Evolutionary conservation across 2,329 filamentous ascomycete genomes (phyloP).

Genomic region (Bipolaris bicolor): DNA sequence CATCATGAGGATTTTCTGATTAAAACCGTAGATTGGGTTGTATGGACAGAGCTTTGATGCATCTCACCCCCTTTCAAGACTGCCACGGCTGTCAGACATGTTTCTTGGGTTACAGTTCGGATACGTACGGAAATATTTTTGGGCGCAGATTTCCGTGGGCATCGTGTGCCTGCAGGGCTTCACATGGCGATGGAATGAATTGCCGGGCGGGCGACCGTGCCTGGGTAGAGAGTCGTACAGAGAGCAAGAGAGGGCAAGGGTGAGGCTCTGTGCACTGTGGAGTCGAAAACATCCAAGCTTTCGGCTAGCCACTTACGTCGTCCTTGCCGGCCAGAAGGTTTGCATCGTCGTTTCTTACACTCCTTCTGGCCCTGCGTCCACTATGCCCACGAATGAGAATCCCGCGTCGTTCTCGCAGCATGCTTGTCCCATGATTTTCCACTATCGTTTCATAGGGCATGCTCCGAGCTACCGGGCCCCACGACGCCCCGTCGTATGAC

Average conservation of each 20-base stretch:
- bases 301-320: neutral
- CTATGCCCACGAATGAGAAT: neutral
- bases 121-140: neutral
- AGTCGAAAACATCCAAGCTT: neutral
- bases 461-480: neutral
- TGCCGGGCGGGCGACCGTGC: neutral
- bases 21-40: neutral
- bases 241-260: neutral
- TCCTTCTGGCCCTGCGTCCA: neutral
- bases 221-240: neutral
- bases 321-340: neutral
- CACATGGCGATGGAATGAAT: neutral
- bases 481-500: neutral
- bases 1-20: neutral
- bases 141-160: neutral
- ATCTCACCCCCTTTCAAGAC: neutral
- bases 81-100: neutral
- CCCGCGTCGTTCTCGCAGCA: neutral
- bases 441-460: neutral
- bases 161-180: neutral
- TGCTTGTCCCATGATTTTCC: neutral
- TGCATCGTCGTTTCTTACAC: constrained; percentile 3
- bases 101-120: neutral
- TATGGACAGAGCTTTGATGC: neutral
- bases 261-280: neutral